A percentile compares a stretch with the other conserved stretches of the same genome.
Evolutionary conservation across 495 filamentous ascomycete genomes (phyloP).

Genomic region (Clavariopsis aquatica): DNA sequence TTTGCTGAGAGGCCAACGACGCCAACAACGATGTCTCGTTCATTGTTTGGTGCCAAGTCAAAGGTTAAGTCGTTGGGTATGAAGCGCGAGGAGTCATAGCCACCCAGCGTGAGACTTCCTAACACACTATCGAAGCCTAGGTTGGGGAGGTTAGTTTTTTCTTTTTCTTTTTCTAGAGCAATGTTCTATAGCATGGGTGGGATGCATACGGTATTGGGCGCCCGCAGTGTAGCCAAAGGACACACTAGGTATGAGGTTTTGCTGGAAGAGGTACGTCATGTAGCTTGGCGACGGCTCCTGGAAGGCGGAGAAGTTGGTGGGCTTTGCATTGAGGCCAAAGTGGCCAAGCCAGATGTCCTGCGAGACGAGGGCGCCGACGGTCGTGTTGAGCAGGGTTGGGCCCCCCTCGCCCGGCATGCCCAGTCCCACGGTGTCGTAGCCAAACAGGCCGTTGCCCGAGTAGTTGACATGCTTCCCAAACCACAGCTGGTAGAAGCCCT

Average conservation of each 20-base stretch:
- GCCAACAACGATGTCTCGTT: constrained; percentile 53
- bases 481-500: constrained; percentile 40
- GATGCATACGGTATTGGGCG: constrained; percentile 52
- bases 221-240: constrained; percentile 61
- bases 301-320: constrained; percentile 52
- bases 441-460: constrained; percentile 49
- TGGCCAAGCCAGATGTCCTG: constrained; percentile 56
- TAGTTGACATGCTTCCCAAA: constrained; percentile 46
- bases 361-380: constrained; percentile 51
- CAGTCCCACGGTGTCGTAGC: constrained; percentile 55
- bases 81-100: constrained; percentile 57
- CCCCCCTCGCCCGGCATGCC: constrained; percentile 48
- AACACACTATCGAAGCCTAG: constrained; percentile 53
- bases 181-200: too few relatives aligned
- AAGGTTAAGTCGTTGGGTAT: constrained; percentile 52
- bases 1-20: constrained; percentile 50
- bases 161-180: too few relatives aligned
- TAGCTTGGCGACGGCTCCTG: constrained; percentile 53
- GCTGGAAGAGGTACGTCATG: constrained; percentile 51
- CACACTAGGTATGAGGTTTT: constrained; percentile 52
- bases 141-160: too few relatives aligned
- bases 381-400: constrained; percentile 50
- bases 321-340: constrained; percentile 56
- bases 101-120: constrained; percentile 58
- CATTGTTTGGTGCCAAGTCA: constrained; percentile 51